Evolutionary conservation across 768 basidiomycete genomes (phyloP), one percentile per base, ranked within the genome.

Genomic region (Amanita inopinata): DNA sequence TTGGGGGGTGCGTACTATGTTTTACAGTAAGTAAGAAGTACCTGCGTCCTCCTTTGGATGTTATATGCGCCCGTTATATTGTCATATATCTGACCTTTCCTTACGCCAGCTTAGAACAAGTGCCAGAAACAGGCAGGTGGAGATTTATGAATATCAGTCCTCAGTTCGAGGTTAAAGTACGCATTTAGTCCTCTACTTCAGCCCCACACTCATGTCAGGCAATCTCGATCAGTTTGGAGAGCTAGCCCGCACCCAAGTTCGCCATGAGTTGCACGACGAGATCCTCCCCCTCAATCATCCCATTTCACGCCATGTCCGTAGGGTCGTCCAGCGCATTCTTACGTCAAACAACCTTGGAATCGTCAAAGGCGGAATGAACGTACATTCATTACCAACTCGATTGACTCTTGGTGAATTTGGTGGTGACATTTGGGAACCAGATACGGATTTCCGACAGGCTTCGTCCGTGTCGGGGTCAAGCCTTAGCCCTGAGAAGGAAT

Each of bases 51-150:
- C 22, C 15, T 33, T 24, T 17, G 17, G 11, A 22, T 22, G 28
- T 15, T 8, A 19, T n/a, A n/a, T n/a, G n/a, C n/a, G n/a, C n/a
- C n/a, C n/a, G n/a, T n/a, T n/a, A n/a, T n/a, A n/a, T n/a, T n/a
- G n/a, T 14, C 4, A 25, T 14, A 8, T 33, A n/a, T 28, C 37
- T 44, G 28, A n/a, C 24, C 38, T 24, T 18, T 17, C 33, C 22
- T n/a, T 24, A n/a, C 25, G 22, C 25, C 48, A 92, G 89, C 53
- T 67, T 93, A 19, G 92, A 97, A 56, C 71, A 75, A 54, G 85
- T 90, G 0, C 79, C 84, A 2, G 83, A 92, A 56, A 93, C 89
- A 0, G 89, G 90, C 0, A 65, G 93, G 43, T 83, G 82, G 74
- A 63, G 93, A 15, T 96, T 93, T 57, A 94, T 97, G 76, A 83